phyloP scores from a whole-genome alignment of 164 flowering plant species.

The Echeveria elegans region DNA sequence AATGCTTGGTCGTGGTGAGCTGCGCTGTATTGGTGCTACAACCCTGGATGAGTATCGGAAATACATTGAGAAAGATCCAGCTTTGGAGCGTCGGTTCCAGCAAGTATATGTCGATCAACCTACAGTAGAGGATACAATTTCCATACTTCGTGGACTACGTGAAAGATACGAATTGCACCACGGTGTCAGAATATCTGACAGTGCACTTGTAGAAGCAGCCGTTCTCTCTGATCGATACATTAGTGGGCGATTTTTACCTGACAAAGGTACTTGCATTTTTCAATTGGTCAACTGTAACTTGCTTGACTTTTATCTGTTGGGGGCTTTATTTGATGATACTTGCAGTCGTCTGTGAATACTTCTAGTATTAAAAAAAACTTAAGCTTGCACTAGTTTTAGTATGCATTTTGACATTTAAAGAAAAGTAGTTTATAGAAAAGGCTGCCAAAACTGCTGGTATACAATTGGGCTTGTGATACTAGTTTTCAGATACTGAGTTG shows the following conservation, averaged over 20 bases:
- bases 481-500: neutral
- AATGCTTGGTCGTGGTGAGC: neutral
- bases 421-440: too few species aligned
- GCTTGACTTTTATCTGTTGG: neutral
- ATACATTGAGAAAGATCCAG: slow-evolving; percentile 87
- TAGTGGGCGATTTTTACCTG: neutral
- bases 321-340: too few species aligned
- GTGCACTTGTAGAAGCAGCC: slow-evolving; percentile 46
- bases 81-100: slow-evolving; percentile 76
- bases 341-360: too few species aligned
- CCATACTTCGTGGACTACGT: slow-evolving; percentile 66
- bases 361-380: too few species aligned
- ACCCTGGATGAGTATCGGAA: slow-evolving; percentile 76
- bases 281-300: neutral
- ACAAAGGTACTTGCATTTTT: neutral
- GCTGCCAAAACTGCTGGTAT: too few species aligned
- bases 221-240: neutral
- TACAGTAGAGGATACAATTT: slow-evolving; percentile 56
- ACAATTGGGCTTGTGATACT: too few species aligned
- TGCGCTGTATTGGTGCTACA: slow-evolving; percentile 16
- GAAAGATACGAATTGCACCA: slow-evolving; percentile 72
- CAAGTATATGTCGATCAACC: slow-evolving; percentile 82
- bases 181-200: slow-evolving; percentile 71
- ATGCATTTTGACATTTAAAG: too few species aligned
- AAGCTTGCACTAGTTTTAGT: neutral